These are phyloP conservation scores for Selaginella tamariscina DNA, from an alignment of 75 land plant species.

Conservation along the genomic window DNA sequence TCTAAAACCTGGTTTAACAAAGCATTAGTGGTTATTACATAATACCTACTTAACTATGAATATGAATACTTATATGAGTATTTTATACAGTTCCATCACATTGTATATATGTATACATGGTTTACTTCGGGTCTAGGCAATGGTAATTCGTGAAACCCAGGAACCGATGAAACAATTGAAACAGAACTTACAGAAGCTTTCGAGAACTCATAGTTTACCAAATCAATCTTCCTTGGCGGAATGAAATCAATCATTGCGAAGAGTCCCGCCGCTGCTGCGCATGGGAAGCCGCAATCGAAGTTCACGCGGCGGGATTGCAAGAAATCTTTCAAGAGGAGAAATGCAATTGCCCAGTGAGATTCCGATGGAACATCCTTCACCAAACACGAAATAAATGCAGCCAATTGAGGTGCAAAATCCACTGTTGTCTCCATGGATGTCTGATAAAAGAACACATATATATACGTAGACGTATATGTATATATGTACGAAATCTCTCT, in stretches of 20 bases:
- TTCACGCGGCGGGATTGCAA: too few relatives aligned
- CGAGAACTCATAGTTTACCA: constrained; percentile 51
- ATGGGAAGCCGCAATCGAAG: too few relatives aligned
- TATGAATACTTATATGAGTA: not conserved
- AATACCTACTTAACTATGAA: not conserved
- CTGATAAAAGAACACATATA: too few relatives aligned
- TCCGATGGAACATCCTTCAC: constrained; percentile 53
- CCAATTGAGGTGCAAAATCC: constrained; percentile 73
- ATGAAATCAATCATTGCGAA: too few relatives aligned
- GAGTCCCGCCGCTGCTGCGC: too few relatives aligned
- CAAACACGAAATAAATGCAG: constrained; percentile 55
- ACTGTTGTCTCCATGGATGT: constrained; percentile 11
- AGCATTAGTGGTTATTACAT: not conserved
- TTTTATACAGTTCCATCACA: not conserved
- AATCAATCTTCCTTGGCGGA: too few relatives aligned
- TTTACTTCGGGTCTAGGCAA: not conserved
- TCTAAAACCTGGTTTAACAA: not conserved
- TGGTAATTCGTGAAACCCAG: constrained; percentile 39
- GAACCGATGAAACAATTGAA: constrained; percentile 56
- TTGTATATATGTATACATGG: constrained; percentile 24
- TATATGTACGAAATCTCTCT: too few relatives aligned
- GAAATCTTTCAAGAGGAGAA: too few relatives aligned
- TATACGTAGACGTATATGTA: too few relatives aligned
- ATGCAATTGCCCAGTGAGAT: constrained; percentile 59
- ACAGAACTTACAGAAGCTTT: constrained; percentile 39